Percentiles rank a stretch among this genome's conserved stretches.
phyloP scores from a whole-genome alignment of 495 filamentous ascomycete species.

The Podospora fimiseda region DNA sequence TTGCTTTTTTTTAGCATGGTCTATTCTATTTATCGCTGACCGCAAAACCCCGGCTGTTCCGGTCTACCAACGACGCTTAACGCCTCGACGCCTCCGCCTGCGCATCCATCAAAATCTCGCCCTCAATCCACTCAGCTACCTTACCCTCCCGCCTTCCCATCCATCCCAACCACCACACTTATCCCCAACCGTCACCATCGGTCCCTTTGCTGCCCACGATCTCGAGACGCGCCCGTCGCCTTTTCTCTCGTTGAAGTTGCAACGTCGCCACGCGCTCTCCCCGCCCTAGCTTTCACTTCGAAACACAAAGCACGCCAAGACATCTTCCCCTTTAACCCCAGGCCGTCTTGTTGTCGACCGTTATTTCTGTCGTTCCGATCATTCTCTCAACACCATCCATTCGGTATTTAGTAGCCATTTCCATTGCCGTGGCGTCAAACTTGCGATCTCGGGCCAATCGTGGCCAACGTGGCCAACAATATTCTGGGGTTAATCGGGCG shows the following conservation, averaged over 20 bases:
- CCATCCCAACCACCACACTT: not conserved
- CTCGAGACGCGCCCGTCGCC: not conserved
- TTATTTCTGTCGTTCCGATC: not conserved
- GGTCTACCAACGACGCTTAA: constrained; percentile 6
- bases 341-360: not conserved
- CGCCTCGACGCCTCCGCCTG: constrained; percentile 3
- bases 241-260: not conserved
- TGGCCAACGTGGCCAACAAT: constrained; percentile 41
- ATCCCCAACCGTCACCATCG: not conserved
- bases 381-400: not conserved
- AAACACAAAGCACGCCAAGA: constrained; percentile 1
- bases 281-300: not conserved
- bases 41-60: constrained; percentile 17
- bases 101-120: constrained; percentile 20
- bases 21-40: constrained; percentile 7
- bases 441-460: constrained; percentile 25
- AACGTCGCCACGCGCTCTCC: not conserved
- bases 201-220: not conserved
- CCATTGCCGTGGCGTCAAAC: constrained; percentile 19
- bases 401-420: not conserved
- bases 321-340: not conserved
- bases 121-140: constrained; percentile 1
- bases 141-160: not conserved
- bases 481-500: constrained; percentile 43
- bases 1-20: no score